A percentile compares a stretch with the other conserved stretches of the same genome.
phyloP scores from a whole-genome alignment of 1,284 basidiomycete genomes.

The Ganoderma lucidum region DNA sequence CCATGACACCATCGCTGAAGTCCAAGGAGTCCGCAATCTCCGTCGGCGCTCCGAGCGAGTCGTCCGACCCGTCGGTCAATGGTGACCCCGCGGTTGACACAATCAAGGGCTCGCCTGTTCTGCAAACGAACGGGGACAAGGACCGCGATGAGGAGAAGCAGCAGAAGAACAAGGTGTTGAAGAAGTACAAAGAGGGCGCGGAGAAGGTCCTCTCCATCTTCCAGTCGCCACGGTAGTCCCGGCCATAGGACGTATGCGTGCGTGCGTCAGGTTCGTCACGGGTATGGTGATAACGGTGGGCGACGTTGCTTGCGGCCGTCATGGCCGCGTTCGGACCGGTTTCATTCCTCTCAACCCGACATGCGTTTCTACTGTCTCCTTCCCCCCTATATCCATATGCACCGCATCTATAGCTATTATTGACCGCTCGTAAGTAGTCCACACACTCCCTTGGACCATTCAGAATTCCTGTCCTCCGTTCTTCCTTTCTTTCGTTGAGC shows the following conservation, averaged over 20 bases:
- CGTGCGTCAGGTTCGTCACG: not conserved
- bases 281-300: not conserved
- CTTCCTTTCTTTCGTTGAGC: not conserved
- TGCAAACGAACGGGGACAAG: conserved; percentile 42
- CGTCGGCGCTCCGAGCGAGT: conserved; percentile 68
- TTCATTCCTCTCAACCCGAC: conserved; percentile 22
- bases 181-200: conserved; percentile 84
- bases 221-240: conserved; percentile 56
- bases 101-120: conserved; percentile 33
- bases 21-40: conserved; percentile 81
- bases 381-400: conserved; percentile 35
- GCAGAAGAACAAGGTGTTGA: conserved; percentile 73
- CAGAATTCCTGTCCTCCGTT: not conserved
- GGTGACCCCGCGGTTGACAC: conserved; percentile 48
- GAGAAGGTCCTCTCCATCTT: conserved; percentile 84
- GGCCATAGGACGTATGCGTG: not conserved
- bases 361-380: conserved; percentile 24
- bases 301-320: conserved; percentile 3
- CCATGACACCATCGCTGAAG: conserved; percentile 71
- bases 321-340: not conserved
- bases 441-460: conserved; percentile 35
- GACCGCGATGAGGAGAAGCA: conserved; percentile 50
- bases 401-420: conserved; percentile 41
- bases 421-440: conserved; percentile 30
- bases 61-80: conserved; percentile 74